Evolutionary conservation across 2,329 filamentous ascomycete species (phyloP).

Genomic region (Fusarium fujikuroi): DNA sequence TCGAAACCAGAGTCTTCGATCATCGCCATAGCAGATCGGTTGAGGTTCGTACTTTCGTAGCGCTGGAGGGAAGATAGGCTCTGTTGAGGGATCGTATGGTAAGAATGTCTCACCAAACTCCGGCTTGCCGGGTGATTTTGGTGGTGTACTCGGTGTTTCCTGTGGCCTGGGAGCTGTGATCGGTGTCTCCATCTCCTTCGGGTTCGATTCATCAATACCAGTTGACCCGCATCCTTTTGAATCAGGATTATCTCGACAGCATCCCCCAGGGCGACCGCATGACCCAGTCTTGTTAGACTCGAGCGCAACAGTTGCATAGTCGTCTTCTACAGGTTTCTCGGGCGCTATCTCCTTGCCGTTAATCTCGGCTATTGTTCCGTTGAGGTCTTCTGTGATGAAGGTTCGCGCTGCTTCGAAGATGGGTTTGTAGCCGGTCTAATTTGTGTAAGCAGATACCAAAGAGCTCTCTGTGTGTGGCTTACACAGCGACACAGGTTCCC

Average conservation of each 20-base stretch:
- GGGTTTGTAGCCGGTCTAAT: slow-evolving; percentile 1
- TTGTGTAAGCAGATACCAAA: fast-evolving
- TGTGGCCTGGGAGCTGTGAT: not conserved
- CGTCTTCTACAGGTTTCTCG: not conserved
- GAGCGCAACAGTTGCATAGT: not conserved
- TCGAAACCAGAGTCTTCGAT: slow-evolving; percentile 1
- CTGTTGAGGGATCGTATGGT: not conserved
- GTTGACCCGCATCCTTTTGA: not conserved
- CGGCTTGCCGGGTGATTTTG: not conserved
- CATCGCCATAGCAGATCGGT: not conserved
- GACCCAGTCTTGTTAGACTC: not conserved
- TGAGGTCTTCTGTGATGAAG: slow-evolving; percentile 1
- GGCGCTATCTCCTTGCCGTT: not conserved
- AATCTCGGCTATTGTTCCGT: not conserved
- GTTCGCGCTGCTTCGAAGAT: slow-evolving; percentile 5
- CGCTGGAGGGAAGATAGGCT: not conserved
- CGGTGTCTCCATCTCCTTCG: not conserved
- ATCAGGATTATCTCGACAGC: not conserved
- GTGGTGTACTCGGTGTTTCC: not conserved
- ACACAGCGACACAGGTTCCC: not conserved
- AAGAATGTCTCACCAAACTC: not conserved
- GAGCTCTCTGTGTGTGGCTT: not conserved
- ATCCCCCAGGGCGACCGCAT: not conserved
- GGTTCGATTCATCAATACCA: not conserved
- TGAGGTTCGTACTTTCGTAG: not conserved